These are phyloP conservation scores for Schwanniomyces occidentalis DNA, from an alignment of 805 yeast species.

Conservation along the genomic window DNA sequence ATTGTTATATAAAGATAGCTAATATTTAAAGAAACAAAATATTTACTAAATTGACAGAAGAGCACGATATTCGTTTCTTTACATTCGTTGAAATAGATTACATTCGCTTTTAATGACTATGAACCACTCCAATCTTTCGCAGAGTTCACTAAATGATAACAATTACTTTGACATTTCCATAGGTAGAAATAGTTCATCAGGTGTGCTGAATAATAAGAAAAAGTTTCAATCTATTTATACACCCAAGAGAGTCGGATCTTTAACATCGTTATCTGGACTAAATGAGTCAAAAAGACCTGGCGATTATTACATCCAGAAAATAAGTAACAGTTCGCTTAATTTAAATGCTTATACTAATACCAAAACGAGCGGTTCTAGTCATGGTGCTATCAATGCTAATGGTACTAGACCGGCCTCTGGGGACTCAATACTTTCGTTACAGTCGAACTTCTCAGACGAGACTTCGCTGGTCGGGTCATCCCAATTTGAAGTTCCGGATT, in stretches of 20 bases:
- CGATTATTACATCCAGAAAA: slow-evolving; percentile 37
- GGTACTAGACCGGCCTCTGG: slow-evolving; percentile 29
- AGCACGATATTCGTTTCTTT: no score
- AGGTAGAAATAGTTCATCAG: slow-evolving; percentile 6
- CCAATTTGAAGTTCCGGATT: slow-evolving; percentile 35
- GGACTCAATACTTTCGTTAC: slow-evolving; percentile 32
- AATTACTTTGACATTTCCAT: slow-evolving; percentile 28
- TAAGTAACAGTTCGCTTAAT: slow-evolving; percentile 22
- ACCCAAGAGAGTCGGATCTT: slow-evolving; percentile 30
- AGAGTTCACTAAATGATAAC: slow-evolving; percentile 20
- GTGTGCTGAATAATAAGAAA: slow-evolving; percentile 15
- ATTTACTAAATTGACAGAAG: no score
- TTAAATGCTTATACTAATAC: slow-evolving; percentile 12
- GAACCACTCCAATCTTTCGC: slow-evolving; percentile 22
- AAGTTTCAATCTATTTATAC: slow-evolving; percentile 12
- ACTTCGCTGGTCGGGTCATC: slow-evolving; percentile 30
- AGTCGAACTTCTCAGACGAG: slow-evolving; percentile 36
- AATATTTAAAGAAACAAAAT: no score
- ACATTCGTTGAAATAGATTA: no score
- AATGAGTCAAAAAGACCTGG: slow-evolving; percentile 37
- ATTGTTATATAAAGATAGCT: no score
- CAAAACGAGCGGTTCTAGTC: slow-evolving; percentile 1
- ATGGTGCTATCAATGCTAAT: not conserved
- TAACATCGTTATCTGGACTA: slow-evolving; percentile 20
- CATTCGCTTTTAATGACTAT: no score